Base-by-base conservation (phyloP, 345 rosid species). In the Moringa oleifera region DNA sequence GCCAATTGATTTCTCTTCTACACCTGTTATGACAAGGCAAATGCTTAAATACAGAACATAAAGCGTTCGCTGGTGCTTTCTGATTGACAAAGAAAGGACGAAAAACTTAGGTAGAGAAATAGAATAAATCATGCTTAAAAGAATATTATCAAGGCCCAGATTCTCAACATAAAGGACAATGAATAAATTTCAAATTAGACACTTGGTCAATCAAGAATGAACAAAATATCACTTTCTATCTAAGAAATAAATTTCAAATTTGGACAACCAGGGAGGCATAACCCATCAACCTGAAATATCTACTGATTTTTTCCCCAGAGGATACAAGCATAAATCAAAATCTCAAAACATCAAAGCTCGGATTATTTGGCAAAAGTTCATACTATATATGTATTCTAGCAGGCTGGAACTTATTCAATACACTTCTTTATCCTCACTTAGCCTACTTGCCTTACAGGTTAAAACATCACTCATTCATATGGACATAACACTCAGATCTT, bases 1-100 rank as follows among this genome's bases (percentile, higher is more conserved):
- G 53, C 61, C 74, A 73, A 64, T 75, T 20, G 76, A 68, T 66
- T 87, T 91, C 59, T 91, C 99, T 66, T 80, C 90, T 53, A 79
- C 54, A 62, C 90, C 97, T 94, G 91, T 57, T 65, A 24, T 59
- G 49, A 58, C 22, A 54, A 59, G 57, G 15, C 21, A 71, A 33
- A 53, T 25, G 59, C 25, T 20, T 18, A 51, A 13, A 47, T 33
- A 21, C 13, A 21, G 28, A 10, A 41, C 65, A 49, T 18, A 13
- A 58, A n/a, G 25, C 3, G 1, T 4, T 4, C 16, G 13, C 17
- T 41, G 37, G 11, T 33, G 37, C 5, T 28, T 28, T 28, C 8
- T 28, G 13, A 4, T 41, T 7, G 12, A 4, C 6, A 41, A 15
- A 41, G 13, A 41, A 41, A 4, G 17, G 12, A 41, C 12, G 1